phyloP scores from a whole-genome alignment of 345 rosid species.

The Boechera divaricarpa region DNA sequence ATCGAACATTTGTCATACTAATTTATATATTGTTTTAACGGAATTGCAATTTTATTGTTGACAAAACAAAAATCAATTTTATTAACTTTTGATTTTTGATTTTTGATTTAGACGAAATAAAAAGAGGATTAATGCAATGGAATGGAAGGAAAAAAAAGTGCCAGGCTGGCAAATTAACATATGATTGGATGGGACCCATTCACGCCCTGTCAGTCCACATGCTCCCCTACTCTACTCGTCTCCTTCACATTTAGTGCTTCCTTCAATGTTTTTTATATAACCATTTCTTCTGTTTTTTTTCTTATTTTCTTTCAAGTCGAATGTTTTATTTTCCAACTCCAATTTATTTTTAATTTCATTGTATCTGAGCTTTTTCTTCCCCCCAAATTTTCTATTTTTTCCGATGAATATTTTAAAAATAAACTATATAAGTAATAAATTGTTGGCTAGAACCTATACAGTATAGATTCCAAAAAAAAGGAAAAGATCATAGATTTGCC shows the following conservation, averaged over 20 bases:
- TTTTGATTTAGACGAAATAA: no score
- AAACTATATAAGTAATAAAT: not conserved
- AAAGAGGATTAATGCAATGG: no score
- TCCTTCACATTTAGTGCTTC: not conserved
- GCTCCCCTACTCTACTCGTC: not conserved
- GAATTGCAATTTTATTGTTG: no score
- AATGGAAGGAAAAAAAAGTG: conserved; percentile 25
- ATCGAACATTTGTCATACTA: no score
- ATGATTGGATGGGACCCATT: conserved; percentile 39
- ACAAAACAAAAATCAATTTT: no score
- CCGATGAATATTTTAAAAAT: not conserved
- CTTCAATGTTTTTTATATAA: not conserved
- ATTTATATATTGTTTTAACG: no score
- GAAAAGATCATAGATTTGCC: not conserved
- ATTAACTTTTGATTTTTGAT: no score
- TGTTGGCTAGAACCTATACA: not conserved
- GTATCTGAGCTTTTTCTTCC: not conserved
- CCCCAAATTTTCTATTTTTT: not conserved
- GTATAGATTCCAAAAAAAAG: not conserved
- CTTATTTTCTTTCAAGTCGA: not conserved
- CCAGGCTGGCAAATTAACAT: conserved; percentile 43
- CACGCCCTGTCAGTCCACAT: conserved; percentile 49
- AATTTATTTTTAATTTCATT: not conserved
- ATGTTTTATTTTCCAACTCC: not conserved
- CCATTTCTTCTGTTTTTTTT: not conserved